phyloP scores from a whole-genome alignment of 805 yeast genomes.

The Dipodascus geniculatus region DNA sequence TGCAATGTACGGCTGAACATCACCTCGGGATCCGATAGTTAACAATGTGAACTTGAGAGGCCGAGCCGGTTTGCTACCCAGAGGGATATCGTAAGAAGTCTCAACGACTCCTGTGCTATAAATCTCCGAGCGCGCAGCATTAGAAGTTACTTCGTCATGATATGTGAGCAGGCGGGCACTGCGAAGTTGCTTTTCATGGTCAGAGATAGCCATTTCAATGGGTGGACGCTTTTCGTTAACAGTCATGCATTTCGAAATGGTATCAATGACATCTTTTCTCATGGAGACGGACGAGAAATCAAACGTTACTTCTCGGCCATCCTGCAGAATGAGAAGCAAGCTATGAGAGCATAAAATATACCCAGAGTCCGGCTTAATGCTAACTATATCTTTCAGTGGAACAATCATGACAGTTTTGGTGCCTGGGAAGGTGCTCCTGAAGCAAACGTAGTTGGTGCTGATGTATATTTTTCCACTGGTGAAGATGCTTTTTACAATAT shows the following conservation, averaged over 20 bases:
- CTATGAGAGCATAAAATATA: constrained; percentile 59
- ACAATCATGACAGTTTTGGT: constrained; percentile 69
- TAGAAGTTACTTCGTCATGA: constrained; percentile 43
- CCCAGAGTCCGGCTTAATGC: constrained; percentile 55
- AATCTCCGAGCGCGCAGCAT: not conserved
- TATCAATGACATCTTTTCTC: constrained; percentile 57
- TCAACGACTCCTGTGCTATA: constrained; percentile 1
- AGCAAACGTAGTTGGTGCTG: constrained; percentile 60
- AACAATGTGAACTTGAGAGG: constrained; percentile 48
- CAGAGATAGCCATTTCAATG: not conserved
- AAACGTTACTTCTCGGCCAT: constrained; percentile 64
- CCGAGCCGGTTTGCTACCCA: not conserved
- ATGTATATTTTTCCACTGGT: constrained; percentile 74
- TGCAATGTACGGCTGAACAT: constrained; percentile 92
- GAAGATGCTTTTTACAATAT: constrained; percentile 61
- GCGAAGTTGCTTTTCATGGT: not conserved
- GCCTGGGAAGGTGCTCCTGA: constrained; percentile 69
- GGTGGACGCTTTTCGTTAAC: constrained; percentile 3
- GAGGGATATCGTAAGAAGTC: not conserved
- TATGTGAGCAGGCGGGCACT: constrained; percentile 53
- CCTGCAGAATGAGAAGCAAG: constrained; percentile 54
- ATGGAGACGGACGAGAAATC: constrained; percentile 42
- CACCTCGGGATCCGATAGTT: constrained; percentile 93
- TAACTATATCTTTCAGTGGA: constrained; percentile 65
- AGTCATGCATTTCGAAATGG: not conserved